Base-by-base conservation (phyloP, 306 rosid species). In the Abrus precatorius region DNA sequence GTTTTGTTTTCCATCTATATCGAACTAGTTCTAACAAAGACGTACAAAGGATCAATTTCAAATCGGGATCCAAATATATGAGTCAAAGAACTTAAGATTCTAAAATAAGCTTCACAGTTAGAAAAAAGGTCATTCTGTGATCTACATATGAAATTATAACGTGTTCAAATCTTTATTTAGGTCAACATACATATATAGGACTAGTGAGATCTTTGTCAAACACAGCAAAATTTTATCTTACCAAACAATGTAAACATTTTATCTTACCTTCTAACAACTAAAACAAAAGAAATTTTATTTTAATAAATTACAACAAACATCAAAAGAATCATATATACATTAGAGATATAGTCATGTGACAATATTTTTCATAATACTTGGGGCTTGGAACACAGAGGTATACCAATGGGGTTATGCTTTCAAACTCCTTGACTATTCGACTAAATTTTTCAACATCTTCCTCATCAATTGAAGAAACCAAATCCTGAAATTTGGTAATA, bases 401-500 rank as follows among this genome's bases (percentile, higher is more conserved):
- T 88, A 88, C 91, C 91, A 88, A 78, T 33, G 76, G 80, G 77
- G 86, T 83, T 11, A 75, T 47, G 74, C 82, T 85, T 40, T 80
- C 64, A 63, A 66, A 88, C 69, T 85, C 91, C 82, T 76, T 69
- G 75, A 88, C 84, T 61, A 50, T 82, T 72, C 28, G 61, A 80
- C 84, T 85, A 78, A 88, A 85, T 13, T 69, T 77, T 40, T 28
- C 74, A 73, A 80, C 87, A 80, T 88, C 91, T 80, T 77, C 89
- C 66, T 80, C 84, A 28, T 83, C 89, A 77, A 88, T 74, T 85
- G 91, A 68, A 56, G 85, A 67, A 68, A 72, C 84, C 84, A 88
- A 78, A 81, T 86, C 88, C 92, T 84, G 85, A 84, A 76, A 67
- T 45, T 32, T 10, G 43, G 73, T 10, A 54, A 81, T 11, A 74